These are phyloP conservation scores for Xylaria sp. DNA, from an alignment of 2,329 filamentous ascomycete species.

Conservation along the genomic window DNA sequence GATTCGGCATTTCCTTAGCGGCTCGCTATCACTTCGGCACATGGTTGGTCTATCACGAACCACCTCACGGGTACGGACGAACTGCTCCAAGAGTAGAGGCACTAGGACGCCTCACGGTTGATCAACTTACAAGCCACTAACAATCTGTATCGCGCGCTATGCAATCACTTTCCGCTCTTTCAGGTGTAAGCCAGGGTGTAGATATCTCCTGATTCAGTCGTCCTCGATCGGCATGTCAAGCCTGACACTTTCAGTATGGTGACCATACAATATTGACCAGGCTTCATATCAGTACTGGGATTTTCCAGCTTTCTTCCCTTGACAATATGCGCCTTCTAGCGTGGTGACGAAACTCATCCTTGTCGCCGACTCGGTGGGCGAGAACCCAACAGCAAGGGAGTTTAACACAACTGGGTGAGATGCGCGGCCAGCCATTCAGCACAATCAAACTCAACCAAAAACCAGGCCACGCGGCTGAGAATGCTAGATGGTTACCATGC, in stretches of 20 bases:
- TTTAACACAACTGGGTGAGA: neutral
- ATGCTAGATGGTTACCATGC: neutral
- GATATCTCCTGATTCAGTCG: neutral
- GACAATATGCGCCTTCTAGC: neutral
- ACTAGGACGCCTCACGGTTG: neutral
- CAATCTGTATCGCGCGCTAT: conserved; percentile 7
- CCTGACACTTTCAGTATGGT: neutral
- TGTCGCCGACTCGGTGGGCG: neutral
- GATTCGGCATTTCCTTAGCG: conserved; percentile 8
- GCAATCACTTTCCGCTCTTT: neutral
- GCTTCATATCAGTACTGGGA: neutral
- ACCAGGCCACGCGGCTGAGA: neutral
- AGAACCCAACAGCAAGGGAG: conserved; percentile 4
- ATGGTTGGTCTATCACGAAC: conserved; percentile 3
- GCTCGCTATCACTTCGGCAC: neutral
- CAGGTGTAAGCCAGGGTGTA: neutral
- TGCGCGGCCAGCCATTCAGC: neutral
- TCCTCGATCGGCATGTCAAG: neutral
- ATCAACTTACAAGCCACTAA: neutral
- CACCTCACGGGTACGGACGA: neutral
- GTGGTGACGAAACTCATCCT: neutral
- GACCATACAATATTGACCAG: neutral
- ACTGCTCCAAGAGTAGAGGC: neutral
- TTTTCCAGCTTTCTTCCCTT: neutral
- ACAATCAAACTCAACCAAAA: neutral